A percentile compares a stretch with the other conserved stretches of the same genome.
Conservation (phyloP, 495 filamentous ascomycete species). For the Aspergillus mulundensis region DNA sequence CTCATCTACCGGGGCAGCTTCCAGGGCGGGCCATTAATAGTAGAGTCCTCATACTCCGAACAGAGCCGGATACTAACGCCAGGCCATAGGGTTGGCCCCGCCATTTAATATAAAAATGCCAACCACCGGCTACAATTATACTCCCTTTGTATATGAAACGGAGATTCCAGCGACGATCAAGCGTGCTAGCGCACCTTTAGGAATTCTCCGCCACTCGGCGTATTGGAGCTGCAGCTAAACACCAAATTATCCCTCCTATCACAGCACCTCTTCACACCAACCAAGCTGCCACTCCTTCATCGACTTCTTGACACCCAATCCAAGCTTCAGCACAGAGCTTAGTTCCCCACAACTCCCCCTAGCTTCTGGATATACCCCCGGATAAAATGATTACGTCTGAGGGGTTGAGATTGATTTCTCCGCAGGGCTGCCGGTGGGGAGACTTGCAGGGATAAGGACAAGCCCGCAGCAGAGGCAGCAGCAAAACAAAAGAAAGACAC, state of each 20-base stretch:
- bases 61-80: background rate
- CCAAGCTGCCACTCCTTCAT: background rate
- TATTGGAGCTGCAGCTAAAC: constrained; percentile 1
- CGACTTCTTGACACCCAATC: constrained; percentile 4
- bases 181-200: constrained; percentile 3
- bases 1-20: background rate
- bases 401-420: background rate
- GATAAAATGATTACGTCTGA: background rate
- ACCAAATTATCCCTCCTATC: constrained; percentile 35
- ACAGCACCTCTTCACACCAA: background rate
- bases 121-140: background rate
- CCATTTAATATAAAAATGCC: background rate
- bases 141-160: background rate
- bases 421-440: background rate
- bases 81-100: background rate
- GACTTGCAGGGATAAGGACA: background rate
- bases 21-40: background rate
- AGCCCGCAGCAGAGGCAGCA: background rate
- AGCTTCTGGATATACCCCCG: constrained; percentile 4
- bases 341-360: constrained; percentile 6
- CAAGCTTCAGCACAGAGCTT: constrained; percentile 3
- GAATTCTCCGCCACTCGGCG: constrained; percentile 37
- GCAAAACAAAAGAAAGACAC: too few species aligned
- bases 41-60: background rate
- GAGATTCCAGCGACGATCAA: constrained; percentile 8